Evolutionary conservation across 1,284 basidiomycete species (phyloP).

Genomic region (Austroboletus novae-zelandiae): DNA sequence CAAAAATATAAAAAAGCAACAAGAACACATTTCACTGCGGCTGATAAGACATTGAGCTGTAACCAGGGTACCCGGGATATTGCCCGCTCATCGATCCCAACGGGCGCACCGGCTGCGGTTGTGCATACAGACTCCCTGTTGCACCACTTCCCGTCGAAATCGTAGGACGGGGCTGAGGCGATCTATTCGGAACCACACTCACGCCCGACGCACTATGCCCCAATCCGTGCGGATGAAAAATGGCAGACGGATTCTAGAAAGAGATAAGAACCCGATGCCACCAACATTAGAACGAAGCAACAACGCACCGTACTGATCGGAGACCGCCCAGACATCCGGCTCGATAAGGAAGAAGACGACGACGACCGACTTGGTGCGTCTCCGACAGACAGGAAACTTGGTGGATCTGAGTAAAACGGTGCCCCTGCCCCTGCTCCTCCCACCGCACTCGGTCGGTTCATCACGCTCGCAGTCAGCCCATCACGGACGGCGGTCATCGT

Average conservation of each 20-base stretch:
- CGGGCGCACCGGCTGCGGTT: constrained; percentile 25
- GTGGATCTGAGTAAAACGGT: constrained; percentile 24
- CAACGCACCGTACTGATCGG: constrained; percentile 28
- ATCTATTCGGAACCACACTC: constrained; percentile 11
- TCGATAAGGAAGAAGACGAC: constrained; percentile 34
- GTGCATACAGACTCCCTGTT: constrained; percentile 15
- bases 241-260: constrained; percentile 20
- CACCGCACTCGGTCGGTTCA: constrained; percentile 13
- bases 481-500: constrained; percentile 32
- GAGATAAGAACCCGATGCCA: constrained; percentile 4
- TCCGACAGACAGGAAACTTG: constrained; percentile 20
- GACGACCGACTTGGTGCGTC: constrained; percentile 33
- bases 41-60: constrained; percentile 20
- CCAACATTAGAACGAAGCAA: constrained; percentile 2
- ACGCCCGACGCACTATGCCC: constrained; percentile 4
- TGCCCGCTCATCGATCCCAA: constrained; percentile 10
- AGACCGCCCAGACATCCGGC: constrained; percentile 32
- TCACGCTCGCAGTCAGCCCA: constrained; percentile 23
- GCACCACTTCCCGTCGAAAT: constrained; percentile 4
- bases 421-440: constrained; percentile 6
- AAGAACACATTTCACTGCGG: constrained; percentile 13
- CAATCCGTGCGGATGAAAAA: constrained; percentile 18
- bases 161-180: constrained; percentile 19
- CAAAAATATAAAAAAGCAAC: neutral
- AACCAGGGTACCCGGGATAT: constrained; percentile 21